Conservation (phyloP, 2,329 filamentous ascomycete species). For the Diaporthe australafricana region DNA sequence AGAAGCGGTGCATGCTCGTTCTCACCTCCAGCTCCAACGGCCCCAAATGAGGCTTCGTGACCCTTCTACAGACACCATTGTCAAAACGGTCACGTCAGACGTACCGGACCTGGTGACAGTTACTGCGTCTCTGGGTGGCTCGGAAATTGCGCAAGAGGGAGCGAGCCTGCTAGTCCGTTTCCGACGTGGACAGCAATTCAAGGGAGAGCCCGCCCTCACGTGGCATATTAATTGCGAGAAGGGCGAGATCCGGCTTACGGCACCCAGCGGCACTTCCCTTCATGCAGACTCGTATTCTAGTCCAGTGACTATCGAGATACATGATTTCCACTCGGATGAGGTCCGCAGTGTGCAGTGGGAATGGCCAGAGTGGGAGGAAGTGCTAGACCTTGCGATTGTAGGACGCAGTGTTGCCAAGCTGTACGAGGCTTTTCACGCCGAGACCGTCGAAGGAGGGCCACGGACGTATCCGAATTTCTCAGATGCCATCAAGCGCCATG, state of each 20-base stretch:
- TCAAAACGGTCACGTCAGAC: slow-evolving; percentile 48
- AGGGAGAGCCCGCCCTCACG: slow-evolving; percentile 52
- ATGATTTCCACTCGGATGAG: slow-evolving; percentile 59
- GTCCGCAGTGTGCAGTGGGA: slow-evolving; percentile 56
- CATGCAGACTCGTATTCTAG: slow-evolving; percentile 50
- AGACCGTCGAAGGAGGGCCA: slow-evolving; percentile 1
- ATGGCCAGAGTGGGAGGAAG: slow-evolving; percentile 60
- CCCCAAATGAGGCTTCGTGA: slow-evolving; percentile 52
- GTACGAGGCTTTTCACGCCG: slow-evolving; percentile 63
- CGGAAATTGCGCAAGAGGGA: slow-evolving; percentile 41
- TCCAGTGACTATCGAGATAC: slow-evolving; percentile 60
- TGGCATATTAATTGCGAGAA: slow-evolving; percentile 62
- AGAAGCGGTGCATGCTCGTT: slow-evolving; percentile 52
- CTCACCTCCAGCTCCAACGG: slow-evolving; percentile 58
- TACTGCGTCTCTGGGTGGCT: slow-evolving; percentile 47
- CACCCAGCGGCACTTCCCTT: slow-evolving; percentile 43
- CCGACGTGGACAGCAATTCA: slow-evolving; percentile 59
- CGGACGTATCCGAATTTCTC: slow-evolving; percentile 29
- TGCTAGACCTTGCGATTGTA: slow-evolving; percentile 51
- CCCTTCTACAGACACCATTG: slow-evolving; percentile 44
- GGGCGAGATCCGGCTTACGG: slow-evolving; percentile 55
- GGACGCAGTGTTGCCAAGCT: slow-evolving; percentile 63
- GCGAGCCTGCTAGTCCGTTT: slow-evolving; percentile 54
- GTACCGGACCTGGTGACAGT: slow-evolving; percentile 44
- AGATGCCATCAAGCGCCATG: slow-evolving; percentile 28